phyloP scores from a whole-genome alignment of 192 early-diverging fungal species.

The Gigaspora rosea region DNA sequence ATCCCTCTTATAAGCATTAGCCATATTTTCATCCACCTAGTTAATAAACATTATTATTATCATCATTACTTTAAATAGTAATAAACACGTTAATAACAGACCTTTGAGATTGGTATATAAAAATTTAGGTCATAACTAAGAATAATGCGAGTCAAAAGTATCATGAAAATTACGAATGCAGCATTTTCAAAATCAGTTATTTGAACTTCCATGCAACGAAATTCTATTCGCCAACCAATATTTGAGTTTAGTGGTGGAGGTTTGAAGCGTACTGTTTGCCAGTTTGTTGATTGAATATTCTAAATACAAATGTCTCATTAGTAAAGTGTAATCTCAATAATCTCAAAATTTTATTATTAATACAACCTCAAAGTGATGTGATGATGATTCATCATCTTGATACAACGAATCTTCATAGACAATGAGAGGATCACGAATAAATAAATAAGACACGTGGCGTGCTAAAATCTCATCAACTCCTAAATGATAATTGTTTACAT shows the following conservation, averaged over 20 bases:
- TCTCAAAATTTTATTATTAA: too few relatives aligned
- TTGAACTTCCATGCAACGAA: conserved; percentile 88
- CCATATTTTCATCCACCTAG: conserved; percentile 93
- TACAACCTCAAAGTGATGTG: conserved; percentile 91
- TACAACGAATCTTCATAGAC: conserved; percentile 89
- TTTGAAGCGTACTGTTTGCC: conserved; percentile 99
- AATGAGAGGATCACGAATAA: conserved; percentile 54
- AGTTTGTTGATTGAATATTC: conserved; percentile 98
- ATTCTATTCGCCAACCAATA: conserved; percentile 89
- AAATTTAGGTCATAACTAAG: too few relatives aligned
- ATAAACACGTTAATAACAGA: conserved; percentile 33
- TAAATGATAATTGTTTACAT: background rate
- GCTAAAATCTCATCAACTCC: conserved; percentile 86
- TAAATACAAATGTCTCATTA: conserved; percentile 4
- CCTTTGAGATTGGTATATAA: too few relatives aligned
- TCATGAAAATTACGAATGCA: conserved; percentile 91
- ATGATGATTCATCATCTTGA: conserved; percentile 75
- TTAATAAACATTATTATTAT: background rate
- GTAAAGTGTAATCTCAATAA: too few relatives aligned
- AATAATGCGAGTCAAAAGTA: too few relatives aligned
- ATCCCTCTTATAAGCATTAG: conserved; percentile 78
- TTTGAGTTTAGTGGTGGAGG: conserved; percentile 70
- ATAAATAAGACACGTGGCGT: conserved; percentile 80
- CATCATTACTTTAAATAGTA: background rate
- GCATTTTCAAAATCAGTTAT: conserved; percentile 97